phyloP scores from a whole-genome alignment of 2,329 filamentous ascomycete species.

The Atkinsonella hypoxylon region DNA sequence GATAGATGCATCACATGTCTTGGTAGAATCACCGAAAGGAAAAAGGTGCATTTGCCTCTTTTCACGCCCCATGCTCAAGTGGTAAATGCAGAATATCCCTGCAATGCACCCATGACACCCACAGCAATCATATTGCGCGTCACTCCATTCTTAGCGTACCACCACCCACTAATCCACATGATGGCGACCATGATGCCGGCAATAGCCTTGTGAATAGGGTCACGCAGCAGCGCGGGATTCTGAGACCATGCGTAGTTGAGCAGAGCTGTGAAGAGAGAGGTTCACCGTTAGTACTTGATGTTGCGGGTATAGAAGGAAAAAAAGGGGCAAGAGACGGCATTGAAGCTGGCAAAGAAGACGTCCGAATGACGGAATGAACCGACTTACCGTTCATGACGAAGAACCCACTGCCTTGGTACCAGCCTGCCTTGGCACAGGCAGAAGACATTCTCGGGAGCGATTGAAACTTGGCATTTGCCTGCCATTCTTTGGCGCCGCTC shows the following conservation, averaged over 20 bases:
- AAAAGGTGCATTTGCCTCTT: no score
- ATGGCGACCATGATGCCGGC: slow-evolving; percentile 8
- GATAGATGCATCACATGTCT: not conserved
- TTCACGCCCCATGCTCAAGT: not conserved
- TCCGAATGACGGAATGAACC: not conserved
- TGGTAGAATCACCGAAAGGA: no score
- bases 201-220: slow-evolving; percentile 8
- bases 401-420: slow-evolving; percentile 10
- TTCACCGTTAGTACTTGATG: not conserved
- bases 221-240: slow-evolving; percentile 8
- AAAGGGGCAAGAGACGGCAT: no score
- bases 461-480: slow-evolving; percentile 7
- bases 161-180: slow-evolving; percentile 7
- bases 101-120: slow-evolving; percentile 6
- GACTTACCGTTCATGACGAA: slow-evolving; percentile 8
- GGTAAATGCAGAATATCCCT: slow-evolving; percentile 8
- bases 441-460: slow-evolving; percentile 4
- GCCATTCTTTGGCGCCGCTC: slow-evolving; percentile 10
- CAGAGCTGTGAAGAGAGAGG: slow-evolving; percentile 4
- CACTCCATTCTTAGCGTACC: slow-evolving; percentile 8
- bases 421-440: slow-evolving; percentile 8
- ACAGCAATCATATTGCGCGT: slow-evolving; percentile 5
- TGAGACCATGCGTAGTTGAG: slow-evolving; percentile 10
- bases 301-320: not conserved
- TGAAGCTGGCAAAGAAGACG: not conserved